A percentile compares a stretch with the other conserved stretches of the same genome.
These are phyloP conservation scores for Hibiscus mutabilis DNA, from an alignment of 345 rosid species.

Conservation along the genomic window DNA sequence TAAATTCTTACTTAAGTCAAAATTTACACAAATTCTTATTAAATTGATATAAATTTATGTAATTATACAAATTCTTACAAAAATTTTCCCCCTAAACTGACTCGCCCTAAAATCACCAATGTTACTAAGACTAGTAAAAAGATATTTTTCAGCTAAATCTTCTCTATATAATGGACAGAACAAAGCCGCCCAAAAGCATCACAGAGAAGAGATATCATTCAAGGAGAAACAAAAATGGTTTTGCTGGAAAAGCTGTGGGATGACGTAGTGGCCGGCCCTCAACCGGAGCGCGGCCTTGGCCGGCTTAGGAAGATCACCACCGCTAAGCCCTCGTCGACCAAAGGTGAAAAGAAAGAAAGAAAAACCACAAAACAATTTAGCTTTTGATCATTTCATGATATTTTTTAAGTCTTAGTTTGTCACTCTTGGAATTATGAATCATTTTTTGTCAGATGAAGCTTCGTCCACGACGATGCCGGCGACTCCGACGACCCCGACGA, in stretches of 20 bases:
- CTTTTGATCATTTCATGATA: neutral
- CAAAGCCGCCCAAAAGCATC: neutral
- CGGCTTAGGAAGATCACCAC: constrained; percentile 55
- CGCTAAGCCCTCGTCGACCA: constrained; percentile 37
- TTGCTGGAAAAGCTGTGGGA: constrained; percentile 75
- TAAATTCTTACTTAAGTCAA: too few relatives aligned
- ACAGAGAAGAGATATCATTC: neutral
- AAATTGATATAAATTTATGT: too few relatives aligned
- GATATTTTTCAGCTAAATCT: neutral
- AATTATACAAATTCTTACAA: too few relatives aligned
- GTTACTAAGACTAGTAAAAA: neutral
- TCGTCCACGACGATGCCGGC: constrained; percentile 57
- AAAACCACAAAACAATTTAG: too few relatives aligned
- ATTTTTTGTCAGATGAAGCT: constrained; percentile 18
- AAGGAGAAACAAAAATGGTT: constrained; percentile 18
- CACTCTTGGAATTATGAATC: neutral
- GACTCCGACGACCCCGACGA: constrained; percentile 53
- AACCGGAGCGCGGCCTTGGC: constrained; percentile 82
- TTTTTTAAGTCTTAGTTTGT: neutral
- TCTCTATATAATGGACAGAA: constrained; percentile 5
- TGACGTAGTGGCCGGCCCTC: constrained; percentile 85
- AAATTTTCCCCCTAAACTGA: too few relatives aligned
- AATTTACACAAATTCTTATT: too few relatives aligned
- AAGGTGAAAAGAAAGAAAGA: constrained; percentile 26
- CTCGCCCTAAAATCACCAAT: too few relatives aligned